Percentiles rank a stretch among this genome's conserved stretches.
phyloP scores from a whole-genome alignment of 23 red algal genomes.

The Gracilariopsis chorda region DNA sequence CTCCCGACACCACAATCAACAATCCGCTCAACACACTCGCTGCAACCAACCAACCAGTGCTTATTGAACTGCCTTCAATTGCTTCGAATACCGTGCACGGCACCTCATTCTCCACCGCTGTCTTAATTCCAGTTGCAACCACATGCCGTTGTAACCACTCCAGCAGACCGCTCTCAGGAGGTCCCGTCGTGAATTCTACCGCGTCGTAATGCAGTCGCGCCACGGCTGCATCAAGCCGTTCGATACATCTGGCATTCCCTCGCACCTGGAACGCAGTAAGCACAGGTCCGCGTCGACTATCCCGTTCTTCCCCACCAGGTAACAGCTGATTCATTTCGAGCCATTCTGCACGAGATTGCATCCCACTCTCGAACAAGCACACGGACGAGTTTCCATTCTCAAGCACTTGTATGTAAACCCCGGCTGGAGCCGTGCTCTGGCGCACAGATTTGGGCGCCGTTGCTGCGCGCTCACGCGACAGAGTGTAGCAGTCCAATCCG shows the following conservation, averaged over 20 bases:
- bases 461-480: not conserved
- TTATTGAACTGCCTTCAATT: not conserved
- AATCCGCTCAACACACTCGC: not conserved
- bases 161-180: not conserved
- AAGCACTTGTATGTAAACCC: not conserved
- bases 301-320: not conserved
- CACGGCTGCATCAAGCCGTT: not conserved
- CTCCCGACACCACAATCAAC: not conserved
- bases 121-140: not conserved
- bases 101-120: not conserved
- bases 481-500: not conserved
- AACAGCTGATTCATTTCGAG: not conserved
- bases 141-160: not conserved
- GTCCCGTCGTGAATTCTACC: not conserved
- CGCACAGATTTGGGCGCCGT: not conserved
- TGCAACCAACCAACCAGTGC: not conserved
- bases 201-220: not conserved
- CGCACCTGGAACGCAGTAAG: not conserved
- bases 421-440: not conserved
- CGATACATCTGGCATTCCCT: not conserved
- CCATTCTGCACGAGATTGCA: not conserved
- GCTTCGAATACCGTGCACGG: not conserved
- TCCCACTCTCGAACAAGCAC: constrained; percentile 8
- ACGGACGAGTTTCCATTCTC: not conserved
- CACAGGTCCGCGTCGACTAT: not conserved